Evolutionary conservation across 2,329 filamentous ascomycete genomes (phyloP).

Genomic region (Claviceps pusilla): DNA sequence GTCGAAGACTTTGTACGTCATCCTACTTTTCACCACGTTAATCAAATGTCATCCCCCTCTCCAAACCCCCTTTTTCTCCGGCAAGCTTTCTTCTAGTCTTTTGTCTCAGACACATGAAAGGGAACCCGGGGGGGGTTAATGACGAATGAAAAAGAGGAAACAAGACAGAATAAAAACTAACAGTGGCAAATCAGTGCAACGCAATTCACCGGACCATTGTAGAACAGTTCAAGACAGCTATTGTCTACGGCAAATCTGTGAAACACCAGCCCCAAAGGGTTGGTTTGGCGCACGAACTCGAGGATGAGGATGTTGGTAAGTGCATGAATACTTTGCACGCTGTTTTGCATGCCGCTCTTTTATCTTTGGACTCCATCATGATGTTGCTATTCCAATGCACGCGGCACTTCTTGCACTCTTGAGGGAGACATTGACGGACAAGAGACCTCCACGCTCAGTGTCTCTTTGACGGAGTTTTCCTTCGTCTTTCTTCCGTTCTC

Average conservation of each 20-base stretch:
- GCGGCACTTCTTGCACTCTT: too few relatives aligned
- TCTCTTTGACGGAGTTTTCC: background rate
- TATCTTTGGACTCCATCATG: background rate
- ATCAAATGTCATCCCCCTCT: too few relatives aligned
- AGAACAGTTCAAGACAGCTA: conserved; percentile 86
- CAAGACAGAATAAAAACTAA: background rate
- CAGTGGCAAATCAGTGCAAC: conserved; percentile 57
- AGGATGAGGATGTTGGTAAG: conserved; percentile 92
- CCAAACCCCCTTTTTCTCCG: background rate
- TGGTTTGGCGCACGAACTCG: conserved; percentile 77
- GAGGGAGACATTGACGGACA: too few relatives aligned
- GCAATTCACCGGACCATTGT: conserved; percentile 91
- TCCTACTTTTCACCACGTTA: background rate
- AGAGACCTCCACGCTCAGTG: background rate
- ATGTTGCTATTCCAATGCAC: background rate
- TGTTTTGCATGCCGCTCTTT: background rate
- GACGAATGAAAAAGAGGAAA: background rate
- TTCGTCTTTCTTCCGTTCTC: too few relatives aligned
- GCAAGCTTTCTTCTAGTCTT: background rate
- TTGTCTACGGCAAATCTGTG: conserved; percentile 94
- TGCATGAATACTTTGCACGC: conserved; percentile 8
- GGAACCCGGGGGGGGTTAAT: background rate
- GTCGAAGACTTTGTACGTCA: conserved; percentile 88
- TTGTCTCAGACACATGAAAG: background rate
- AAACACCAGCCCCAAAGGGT: conserved; percentile 98